Base-by-base conservation (phyloP, 768 basidiomycete genomes). In the Hysterangium stoloniferum region DNA sequence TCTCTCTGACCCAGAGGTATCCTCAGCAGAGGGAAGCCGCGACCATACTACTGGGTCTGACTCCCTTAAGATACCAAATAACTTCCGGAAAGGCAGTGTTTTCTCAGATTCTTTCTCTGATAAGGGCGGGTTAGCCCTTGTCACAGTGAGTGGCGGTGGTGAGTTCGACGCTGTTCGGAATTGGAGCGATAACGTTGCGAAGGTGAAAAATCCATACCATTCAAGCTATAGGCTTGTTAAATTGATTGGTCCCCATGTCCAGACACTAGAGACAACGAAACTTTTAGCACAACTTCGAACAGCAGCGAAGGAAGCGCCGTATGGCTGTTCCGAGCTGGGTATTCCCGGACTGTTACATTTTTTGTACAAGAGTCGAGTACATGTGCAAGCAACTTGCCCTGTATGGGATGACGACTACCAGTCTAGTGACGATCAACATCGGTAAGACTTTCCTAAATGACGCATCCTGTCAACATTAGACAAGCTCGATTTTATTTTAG, bases 311-410 rank as follows among this genome's bases (percentile, higher is more conserved):
- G 41, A 12, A 13, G 41, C 29, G 2, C 38, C 49, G 4, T 51
- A 51, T 33, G 38, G 13, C 13, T 51, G 49, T 43, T 51, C 80
- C 2, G 83, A 86, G 48, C 68, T 97, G 9, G 79, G 80, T n/a
- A 84, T 95, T 56, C 91, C 91, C 3, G 93, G 93, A 2, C 67
- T 98, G 25, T 79, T 89, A 27, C 96, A 99, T 64, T 99, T 97
- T 62, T 68, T 97, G 42, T 98, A 97, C 72, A 97, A 97, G 68
- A 90, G 88, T 8, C 76, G 90, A 11, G 71, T 78, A 6, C 80
- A 89, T 58, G 93, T 99, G 17, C 96, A 99, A 62, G 75, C 95
- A 31, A 96, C 94, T 0, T 68, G 74, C 55, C 93, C 96, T 3
- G 63, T 66, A n/a, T 94, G 84, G 64, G 90, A 93, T 61, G 88